Evolutionary conservation across 2,329 filamentous ascomycete species (phyloP).

Genomic region (Onygenales sp.): DNA sequence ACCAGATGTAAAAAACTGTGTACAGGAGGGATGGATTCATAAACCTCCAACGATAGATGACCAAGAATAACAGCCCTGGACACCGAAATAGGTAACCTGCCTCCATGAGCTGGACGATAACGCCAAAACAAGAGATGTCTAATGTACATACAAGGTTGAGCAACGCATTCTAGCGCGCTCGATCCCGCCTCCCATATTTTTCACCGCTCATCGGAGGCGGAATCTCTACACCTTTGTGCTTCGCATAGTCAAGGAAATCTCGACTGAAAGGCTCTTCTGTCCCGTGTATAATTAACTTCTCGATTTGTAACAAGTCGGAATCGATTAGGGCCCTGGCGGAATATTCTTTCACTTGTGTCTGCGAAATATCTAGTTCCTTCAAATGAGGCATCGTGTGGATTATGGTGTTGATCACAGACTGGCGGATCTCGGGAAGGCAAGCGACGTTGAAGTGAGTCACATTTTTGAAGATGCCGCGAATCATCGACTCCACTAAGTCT

Average conservation of each 20-base stretch:
- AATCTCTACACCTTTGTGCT: constrained; percentile 6
- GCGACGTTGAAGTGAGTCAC: constrained; percentile 23
- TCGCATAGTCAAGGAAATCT: constrained; percentile 11
- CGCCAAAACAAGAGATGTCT: too few relatives aligned
- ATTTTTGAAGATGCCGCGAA: constrained; percentile 8
- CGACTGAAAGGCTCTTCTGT: constrained; percentile 2
- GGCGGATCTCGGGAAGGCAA: constrained; percentile 17
- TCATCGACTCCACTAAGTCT: constrained; percentile 12
- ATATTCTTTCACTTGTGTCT: constrained; percentile 25
- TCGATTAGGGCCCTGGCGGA: constrained; percentile 24
- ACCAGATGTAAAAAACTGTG: too few relatives aligned
- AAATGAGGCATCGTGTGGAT: constrained; percentile 18
- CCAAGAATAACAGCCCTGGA: too few relatives aligned
- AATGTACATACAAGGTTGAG: too few relatives aligned
- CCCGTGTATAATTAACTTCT: constrained; percentile 6
- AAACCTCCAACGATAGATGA: too few relatives aligned
- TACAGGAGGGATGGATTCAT: too few relatives aligned
- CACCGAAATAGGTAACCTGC: too few relatives aligned
- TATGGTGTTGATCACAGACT: constrained; percentile 15
- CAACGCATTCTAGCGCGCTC: too few relatives aligned
- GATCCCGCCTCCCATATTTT: not conserved
- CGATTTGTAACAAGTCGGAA: constrained; percentile 8
- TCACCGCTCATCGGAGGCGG: not conserved
- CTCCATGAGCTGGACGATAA: too few relatives aligned
- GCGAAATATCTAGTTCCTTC: constrained; percentile 24